Evolutionary conservation across 176 grass and related monocot species (phyloP).

Genomic region (Tillandsia fasciculata): DNA sequence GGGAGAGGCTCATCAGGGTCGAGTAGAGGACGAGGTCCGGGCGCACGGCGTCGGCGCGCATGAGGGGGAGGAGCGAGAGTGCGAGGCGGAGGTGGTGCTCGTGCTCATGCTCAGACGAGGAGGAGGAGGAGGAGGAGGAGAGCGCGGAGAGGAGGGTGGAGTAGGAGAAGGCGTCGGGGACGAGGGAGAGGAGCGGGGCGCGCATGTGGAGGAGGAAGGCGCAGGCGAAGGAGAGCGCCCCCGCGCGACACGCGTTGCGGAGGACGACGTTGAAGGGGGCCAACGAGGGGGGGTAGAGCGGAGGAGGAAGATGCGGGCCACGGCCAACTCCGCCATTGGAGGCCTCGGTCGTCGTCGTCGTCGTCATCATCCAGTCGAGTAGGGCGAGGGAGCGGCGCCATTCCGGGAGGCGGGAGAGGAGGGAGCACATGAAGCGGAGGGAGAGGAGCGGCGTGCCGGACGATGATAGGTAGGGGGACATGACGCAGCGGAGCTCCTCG

Average conservation of each 20-base stretch:
- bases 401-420: slow-evolving; percentile 64
- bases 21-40: slow-evolving; percentile 72
- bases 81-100: slow-evolving; percentile 47
- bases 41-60: slow-evolving; percentile 54
- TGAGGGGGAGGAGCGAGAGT: slow-evolving; percentile 69
- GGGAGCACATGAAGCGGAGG: slow-evolving; percentile 71
- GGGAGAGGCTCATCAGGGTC: slow-evolving; percentile 71
- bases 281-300: slow-evolving; percentile 26
- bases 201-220: slow-evolving; percentile 91
- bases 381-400: slow-evolving; percentile 68
- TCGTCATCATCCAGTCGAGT: slow-evolving; percentile 51
- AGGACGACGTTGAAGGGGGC: slow-evolving; percentile 74
- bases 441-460: slow-evolving; percentile 26
- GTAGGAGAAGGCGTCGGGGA: slow-evolving; percentile 72
- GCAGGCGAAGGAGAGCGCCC: slow-evolving; percentile 46
- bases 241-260: slow-evolving; percentile 46
- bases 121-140: slow-evolving; percentile 38
- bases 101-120: too few species aligned
- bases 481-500: slow-evolving; percentile 39
- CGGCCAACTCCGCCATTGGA: too few species aligned
- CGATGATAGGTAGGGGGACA: slow-evolving; percentile 40
- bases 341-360: too few species aligned
- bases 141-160: slow-evolving; percentile 84
- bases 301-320: slow-evolving; percentile 19
- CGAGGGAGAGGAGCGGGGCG: slow-evolving; percentile 15